Percentiles rank a stretch among this genome's conserved stretches.
These are phyloP conservation scores for Trichoderma koningiopsis DNA, from an alignment of 2,329 filamentous ascomycete genomes.

Conservation along the genomic window DNA sequence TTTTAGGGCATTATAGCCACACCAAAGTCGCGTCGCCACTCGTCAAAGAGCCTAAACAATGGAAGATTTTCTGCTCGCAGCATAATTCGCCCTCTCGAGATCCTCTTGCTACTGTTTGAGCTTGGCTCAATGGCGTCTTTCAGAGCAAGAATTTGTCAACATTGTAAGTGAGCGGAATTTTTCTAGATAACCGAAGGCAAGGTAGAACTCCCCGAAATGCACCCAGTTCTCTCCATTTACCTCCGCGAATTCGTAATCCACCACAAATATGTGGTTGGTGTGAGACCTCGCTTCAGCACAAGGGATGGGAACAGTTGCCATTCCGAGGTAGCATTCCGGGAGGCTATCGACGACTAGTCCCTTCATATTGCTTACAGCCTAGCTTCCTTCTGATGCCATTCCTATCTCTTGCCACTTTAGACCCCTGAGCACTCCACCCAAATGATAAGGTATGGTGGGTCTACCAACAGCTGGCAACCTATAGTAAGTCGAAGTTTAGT, in stretches of 20 bases:
- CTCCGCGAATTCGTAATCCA: neutral
- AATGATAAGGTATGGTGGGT: neutral
- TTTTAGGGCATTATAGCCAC: constrained; percentile 16
- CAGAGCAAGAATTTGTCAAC: neutral
- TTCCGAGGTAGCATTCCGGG: neutral
- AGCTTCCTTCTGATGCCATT: neutral
- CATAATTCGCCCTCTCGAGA: neutral
- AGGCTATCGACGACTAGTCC: neutral
- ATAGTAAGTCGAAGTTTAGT: neutral
- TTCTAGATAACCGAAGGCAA: neutral
- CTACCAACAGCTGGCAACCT: neutral
- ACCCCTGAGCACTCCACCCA: neutral
- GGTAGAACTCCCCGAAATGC: neutral
- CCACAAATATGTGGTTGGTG: neutral
- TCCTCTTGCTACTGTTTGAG: neutral
- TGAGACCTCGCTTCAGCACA: neutral
- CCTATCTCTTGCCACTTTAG: neutral
- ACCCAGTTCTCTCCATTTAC: neutral
- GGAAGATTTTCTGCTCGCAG: neutral
- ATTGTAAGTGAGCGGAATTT: neutral
- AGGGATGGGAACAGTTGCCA: neutral
- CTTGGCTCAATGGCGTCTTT: neutral
- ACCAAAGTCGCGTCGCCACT: neutral
- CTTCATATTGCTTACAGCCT: neutral
- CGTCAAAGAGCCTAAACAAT: neutral